A percentile compares a stretch with the other conserved stretches of the same genome.
Conservation (phyloP, 2,329 filamentous ascomycete genomes). For the Helotiales sp. region DNA sequence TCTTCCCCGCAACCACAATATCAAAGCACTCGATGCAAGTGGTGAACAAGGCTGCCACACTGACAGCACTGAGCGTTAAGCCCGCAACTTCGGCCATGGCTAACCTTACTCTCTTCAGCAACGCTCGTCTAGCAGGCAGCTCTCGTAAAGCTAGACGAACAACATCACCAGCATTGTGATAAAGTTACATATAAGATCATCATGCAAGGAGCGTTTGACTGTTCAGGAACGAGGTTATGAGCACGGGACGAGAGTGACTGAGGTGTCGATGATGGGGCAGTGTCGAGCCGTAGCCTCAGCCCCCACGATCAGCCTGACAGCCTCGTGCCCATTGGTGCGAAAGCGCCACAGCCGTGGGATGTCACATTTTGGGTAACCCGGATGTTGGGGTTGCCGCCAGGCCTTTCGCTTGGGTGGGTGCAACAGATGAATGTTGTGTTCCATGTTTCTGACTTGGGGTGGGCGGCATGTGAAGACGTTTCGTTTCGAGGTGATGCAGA, state of each 20-base stretch:
- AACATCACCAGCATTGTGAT: neutral
- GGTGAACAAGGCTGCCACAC: conserved; percentile 36
- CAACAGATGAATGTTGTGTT: conserved; percentile 3
- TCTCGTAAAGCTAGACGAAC: neutral
- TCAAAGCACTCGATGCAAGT: conserved; percentile 40
- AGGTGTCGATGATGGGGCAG: neutral
- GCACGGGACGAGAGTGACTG: neutral
- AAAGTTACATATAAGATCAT: conserved; percentile 2
- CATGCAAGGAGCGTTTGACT: neutral
- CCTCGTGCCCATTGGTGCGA: neutral
- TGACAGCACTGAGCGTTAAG: conserved; percentile 32
- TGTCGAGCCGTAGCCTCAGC: neutral
- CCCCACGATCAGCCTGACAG: neutral
- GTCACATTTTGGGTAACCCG: too few relatives aligned
- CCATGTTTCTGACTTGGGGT: conserved; percentile 1
- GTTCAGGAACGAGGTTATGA: neutral
- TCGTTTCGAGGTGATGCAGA: neutral
- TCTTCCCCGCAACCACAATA: conserved; percentile 33
- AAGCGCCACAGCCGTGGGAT: neutral
- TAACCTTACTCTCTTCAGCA: neutral
- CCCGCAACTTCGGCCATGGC: conserved; percentile 24
- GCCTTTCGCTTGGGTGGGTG: neutral
- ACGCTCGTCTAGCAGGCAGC: neutral
- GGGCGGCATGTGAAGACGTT: neutral
- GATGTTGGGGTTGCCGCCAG: too few relatives aligned